A percentile compares a stretch with the other conserved stretches of the same genome.
phyloP scores from a whole-genome alignment of 805 yeast genomes.

The Barnettozyma sucrosica region DNA sequence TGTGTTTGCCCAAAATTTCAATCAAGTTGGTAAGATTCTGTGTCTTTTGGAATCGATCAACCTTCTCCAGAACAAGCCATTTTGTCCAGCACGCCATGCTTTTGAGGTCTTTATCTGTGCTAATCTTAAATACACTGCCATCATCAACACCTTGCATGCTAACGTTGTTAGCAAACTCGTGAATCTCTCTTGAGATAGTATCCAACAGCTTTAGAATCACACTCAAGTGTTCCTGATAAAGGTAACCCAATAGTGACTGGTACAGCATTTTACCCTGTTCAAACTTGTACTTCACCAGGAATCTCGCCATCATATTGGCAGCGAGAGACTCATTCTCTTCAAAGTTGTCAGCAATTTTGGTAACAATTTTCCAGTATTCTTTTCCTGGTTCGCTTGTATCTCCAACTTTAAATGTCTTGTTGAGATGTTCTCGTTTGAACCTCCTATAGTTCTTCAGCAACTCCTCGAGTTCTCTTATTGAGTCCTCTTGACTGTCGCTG shows the following conservation, averaged over 20 bases:
- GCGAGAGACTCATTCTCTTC: constrained; percentile 12
- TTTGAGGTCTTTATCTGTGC: constrained; percentile 7
- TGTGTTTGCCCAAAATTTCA: constrained; percentile 16
- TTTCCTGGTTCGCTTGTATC: constrained; percentile 37
- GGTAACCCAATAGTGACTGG: constrained; percentile 21
- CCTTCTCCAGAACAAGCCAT: constrained; percentile 12
- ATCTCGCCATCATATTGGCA: neutral
- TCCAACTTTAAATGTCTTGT: constrained; percentile 34
- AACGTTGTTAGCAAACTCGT: constrained; percentile 9
- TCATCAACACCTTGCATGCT: neutral
- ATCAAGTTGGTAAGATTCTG: constrained; percentile 5
- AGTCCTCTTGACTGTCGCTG: constrained; percentile 23
- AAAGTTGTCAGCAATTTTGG: constrained; percentile 16
- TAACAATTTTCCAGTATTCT: constrained; percentile 38
- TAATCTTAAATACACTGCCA: neutral
- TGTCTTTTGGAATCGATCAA: neutral
- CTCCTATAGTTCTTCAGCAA: constrained; percentile 44
- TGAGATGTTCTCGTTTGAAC: constrained; percentile 41
- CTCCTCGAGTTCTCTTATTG: constrained; percentile 29
- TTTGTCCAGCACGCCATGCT: constrained; percentile 14
- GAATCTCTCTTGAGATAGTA: constrained; percentile 7
- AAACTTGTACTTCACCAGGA: constrained; percentile 20
- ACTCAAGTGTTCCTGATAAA: constrained; percentile 11
- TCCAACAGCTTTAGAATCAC: constrained; percentile 16
- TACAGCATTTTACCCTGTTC: constrained; percentile 26